Conservation (phyloP, 495 filamentous ascomycete genomes). For the Sabuloglossum arenarium region DNA sequence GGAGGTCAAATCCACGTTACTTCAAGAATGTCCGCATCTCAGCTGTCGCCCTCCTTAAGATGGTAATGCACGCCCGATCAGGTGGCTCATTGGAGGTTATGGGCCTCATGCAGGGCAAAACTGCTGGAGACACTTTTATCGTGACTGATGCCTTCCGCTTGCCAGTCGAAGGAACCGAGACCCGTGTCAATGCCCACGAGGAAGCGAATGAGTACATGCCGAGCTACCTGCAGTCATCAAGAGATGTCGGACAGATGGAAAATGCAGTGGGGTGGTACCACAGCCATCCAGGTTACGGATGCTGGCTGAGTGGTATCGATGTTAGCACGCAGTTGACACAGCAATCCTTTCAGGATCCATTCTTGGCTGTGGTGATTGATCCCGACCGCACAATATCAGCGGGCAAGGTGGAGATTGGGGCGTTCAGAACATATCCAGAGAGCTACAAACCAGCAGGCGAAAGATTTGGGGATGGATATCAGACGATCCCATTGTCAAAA, state of each 20-base stretch:
- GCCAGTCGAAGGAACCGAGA: conserved; percentile 95
- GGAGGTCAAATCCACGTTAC: conserved; percentile 64
- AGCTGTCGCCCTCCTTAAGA: conserved; percentile 85
- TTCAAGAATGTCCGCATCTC: conserved; percentile 90
- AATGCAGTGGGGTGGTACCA: conserved; percentile 98
- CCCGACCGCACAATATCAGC: conserved; percentile 90
- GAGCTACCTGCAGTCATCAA: conserved; percentile 51
- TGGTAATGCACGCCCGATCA: conserved; percentile 96
- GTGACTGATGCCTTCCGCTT: conserved; percentile 88
- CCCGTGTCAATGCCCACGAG: conserved; percentile 83
- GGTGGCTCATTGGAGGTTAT: conserved; percentile 88
- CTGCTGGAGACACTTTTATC: conserved; percentile 62
- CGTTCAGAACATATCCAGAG: conserved; percentile 79
- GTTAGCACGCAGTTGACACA: conserved; percentile 71
- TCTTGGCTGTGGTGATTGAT: conserved; percentile 91
- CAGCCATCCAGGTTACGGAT: conserved; percentile 92
- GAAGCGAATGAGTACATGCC: conserved; percentile 97
- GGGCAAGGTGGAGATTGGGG: conserved; percentile 92
- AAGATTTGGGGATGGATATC: conserved; percentile 29
- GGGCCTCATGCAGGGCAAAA: conserved; percentile 96
- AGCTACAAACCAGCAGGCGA: conserved; percentile 38
- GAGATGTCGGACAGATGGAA: conserved; percentile 55
- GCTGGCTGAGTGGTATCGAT: conserved; percentile 94
- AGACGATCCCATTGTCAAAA: conserved; percentile 74
- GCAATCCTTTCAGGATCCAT: conserved; percentile 69